These are phyloP conservation scores for Macadamia tetraphylla DNA, from an alignment of 164 flowering plant species.

Conservation along the genomic window DNA sequence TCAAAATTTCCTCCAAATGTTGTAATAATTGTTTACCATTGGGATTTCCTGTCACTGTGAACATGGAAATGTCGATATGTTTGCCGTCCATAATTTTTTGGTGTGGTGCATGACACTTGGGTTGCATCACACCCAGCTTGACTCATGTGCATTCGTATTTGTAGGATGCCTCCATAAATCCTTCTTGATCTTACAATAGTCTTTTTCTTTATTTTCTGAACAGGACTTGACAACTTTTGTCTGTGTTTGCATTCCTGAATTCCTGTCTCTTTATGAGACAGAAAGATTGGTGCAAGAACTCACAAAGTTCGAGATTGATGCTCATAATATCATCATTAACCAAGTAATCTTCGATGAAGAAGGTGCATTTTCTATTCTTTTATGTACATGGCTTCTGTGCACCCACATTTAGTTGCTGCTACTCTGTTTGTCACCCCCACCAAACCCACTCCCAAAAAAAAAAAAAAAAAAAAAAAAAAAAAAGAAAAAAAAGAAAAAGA, in stretches of 20 bases:
- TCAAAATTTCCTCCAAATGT: too few species aligned
- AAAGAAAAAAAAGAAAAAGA: too few species aligned
- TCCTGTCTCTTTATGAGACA: constrained; percentile 95
- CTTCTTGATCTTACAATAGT: background rate
- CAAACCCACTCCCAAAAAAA: too few species aligned
- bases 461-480: too few species aligned
- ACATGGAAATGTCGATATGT: background rate
- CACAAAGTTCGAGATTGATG: constrained; percentile 88
- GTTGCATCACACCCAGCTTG: background rate
- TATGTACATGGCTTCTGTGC: background rate
- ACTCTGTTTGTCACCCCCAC: background rate
- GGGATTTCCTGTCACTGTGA: too few species aligned
- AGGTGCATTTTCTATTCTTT: constrained; percentile 34
- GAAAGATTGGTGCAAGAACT: constrained; percentile 98
- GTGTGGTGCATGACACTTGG: background rate
- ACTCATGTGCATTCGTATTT: background rate
- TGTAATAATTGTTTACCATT: too few species aligned
- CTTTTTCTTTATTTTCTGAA: constrained; percentile 8
- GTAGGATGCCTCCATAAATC: background rate
- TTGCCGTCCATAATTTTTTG: background rate
- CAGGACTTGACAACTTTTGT: constrained; percentile 97
- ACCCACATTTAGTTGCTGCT: background rate
- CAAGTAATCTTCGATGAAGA: constrained; percentile 91
- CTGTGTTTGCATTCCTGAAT: constrained; percentile 98
- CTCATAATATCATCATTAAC: constrained; percentile 92